Percentiles rank a stretch among this genome's conserved stretches.
phyloP scores from a whole-genome alignment of 805 yeast species.

The Teunomyces gatunensis region DNA sequence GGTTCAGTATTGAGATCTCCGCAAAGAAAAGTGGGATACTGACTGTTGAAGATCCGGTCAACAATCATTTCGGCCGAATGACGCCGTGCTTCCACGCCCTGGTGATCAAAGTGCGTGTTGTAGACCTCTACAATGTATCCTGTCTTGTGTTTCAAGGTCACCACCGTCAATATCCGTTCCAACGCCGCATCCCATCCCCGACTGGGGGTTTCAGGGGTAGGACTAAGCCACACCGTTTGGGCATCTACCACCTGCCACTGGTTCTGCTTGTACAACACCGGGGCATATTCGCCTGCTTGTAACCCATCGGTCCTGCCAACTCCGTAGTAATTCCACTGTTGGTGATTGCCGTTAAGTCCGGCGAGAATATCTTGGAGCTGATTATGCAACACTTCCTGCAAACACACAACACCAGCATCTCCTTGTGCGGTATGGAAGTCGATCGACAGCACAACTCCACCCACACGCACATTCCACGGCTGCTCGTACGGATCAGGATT shows the following conservation, averaged over 20 bases:
- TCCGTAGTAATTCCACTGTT: conserved; percentile 36
- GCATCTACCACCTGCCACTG: conserved; percentile 33
- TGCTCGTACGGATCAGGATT: conserved; percentile 36
- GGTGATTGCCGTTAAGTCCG: conserved; percentile 22
- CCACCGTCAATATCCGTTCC: conserved; percentile 40
- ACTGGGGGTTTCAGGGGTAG: conserved; percentile 37
- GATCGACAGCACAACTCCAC: conserved; percentile 39
- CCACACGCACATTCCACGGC: conserved; percentile 44
- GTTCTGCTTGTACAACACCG: conserved; percentile 28
- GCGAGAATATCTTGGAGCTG: conserved; percentile 32
- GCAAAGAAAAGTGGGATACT: conserved; percentile 36
- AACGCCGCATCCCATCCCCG: conserved; percentile 44
- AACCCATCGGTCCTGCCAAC: conserved; percentile 36
- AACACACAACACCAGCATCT: conserved; percentile 36
- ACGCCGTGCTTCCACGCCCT: conserved; percentile 35
- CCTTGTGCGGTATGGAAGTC: conserved; percentile 31
- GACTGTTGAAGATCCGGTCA: conserved; percentile 36
- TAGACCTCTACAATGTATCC: no score
- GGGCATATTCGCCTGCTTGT: conserved; percentile 33
- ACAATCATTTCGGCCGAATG: conserved; percentile 34
- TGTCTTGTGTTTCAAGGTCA: conserved; percentile 27
- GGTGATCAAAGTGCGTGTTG: conserved; percentile 44
- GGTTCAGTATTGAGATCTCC: conserved; percentile 46
- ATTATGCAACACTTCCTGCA: conserved; percentile 38
- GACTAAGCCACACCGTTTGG: conserved; percentile 40